Percentiles rank a stretch among this genome's conserved stretches.
These are phyloP conservation scores for Penicillium brasilianum DNA, from an alignment of 2,329 filamentous ascomycete genomes.

Conservation along the genomic window DNA sequence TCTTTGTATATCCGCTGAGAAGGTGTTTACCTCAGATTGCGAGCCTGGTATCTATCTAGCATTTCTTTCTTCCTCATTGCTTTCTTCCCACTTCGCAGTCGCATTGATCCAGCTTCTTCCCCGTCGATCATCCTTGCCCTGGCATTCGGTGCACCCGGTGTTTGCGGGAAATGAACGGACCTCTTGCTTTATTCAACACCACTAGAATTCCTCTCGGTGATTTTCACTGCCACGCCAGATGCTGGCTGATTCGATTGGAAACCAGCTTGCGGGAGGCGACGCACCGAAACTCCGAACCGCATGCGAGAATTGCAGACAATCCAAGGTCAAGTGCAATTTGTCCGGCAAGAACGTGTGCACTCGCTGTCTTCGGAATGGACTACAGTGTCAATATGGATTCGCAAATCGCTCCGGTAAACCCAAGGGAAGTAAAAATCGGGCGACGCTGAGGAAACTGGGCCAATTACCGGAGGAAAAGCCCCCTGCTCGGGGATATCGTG, in stretches of 20 bases:
- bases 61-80: neutral
- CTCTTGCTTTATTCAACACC: neutral
- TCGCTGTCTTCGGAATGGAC: slow-evolving; percentile 44
- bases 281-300: slow-evolving; percentile 45
- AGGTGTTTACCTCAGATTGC: neutral
- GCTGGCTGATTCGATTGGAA: slow-evolving; percentile 35
- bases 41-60: neutral
- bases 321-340: slow-evolving; percentile 47
- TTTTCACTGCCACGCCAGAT: slow-evolving; percentile 23
- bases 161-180: neutral
- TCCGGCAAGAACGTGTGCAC: slow-evolving; percentile 44
- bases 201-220: neutral
- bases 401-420: slow-evolving; percentile 48
- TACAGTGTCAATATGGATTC: slow-evolving; percentile 45
- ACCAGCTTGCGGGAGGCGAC: slow-evolving; percentile 31
- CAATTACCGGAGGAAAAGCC: slow-evolving; percentile 41
- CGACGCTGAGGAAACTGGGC: slow-evolving; percentile 43
- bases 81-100: neutral
- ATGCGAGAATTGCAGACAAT: slow-evolving; percentile 47
- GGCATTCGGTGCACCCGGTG: neutral
- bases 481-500: slow-evolving; percentile 25
- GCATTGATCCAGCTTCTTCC: neutral
- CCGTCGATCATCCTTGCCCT: neutral
- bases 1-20: neutral
- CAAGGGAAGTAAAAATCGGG: slow-evolving; percentile 47